Evolutionary conservation across 345 rosid species (phyloP).

Genomic region (Raphanus raphanistrum): DNA sequence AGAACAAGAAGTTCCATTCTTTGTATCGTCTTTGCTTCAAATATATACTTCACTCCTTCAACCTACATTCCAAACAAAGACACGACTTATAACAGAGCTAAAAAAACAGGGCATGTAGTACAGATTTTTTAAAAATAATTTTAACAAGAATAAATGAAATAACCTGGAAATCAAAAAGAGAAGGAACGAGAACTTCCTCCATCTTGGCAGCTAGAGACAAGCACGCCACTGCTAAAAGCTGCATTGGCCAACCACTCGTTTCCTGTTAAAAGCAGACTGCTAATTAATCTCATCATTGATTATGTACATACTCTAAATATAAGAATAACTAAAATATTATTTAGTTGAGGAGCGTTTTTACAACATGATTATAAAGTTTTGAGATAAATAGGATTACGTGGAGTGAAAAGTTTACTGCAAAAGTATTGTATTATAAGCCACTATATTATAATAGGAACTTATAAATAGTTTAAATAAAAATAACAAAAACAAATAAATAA

Average conservation of each 20-base stretch:
- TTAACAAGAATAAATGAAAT: neutral
- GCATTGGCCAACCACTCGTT: slow-evolving; percentile 82
- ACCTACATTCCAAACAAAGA: slow-evolving; percentile 41
- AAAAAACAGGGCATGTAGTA: neutral
- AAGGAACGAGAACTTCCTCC: slow-evolving; percentile 97
- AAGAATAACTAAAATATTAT: neutral
- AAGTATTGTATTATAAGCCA: slow-evolving; percentile 26
- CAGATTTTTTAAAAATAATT: neutral
- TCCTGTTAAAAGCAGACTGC: slow-evolving; percentile 44
- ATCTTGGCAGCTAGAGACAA: slow-evolving; percentile 95
- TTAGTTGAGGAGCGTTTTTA: slow-evolving; percentile 29
- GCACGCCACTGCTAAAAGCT: slow-evolving; percentile 87
- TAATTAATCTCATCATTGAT: slow-evolving; percentile 22
- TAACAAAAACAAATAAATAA: neutral
- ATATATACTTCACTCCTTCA: slow-evolving; percentile 68
- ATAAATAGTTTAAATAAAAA: neutral
- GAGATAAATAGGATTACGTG: slow-evolving; percentile 16
- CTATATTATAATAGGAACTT: neutral
- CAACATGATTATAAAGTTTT: slow-evolving; percentile 31
- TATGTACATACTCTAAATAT: neutral
- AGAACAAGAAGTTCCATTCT: slow-evolving; percentile 95
- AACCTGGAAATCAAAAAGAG: slow-evolving; percentile 88
- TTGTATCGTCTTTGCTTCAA: slow-evolving; percentile 80
- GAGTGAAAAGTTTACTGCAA: slow-evolving; percentile 40
- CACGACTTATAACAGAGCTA: neutral